phyloP scores from a whole-genome alignment of 129 eudicot species.

The Arctium minus region DNA sequence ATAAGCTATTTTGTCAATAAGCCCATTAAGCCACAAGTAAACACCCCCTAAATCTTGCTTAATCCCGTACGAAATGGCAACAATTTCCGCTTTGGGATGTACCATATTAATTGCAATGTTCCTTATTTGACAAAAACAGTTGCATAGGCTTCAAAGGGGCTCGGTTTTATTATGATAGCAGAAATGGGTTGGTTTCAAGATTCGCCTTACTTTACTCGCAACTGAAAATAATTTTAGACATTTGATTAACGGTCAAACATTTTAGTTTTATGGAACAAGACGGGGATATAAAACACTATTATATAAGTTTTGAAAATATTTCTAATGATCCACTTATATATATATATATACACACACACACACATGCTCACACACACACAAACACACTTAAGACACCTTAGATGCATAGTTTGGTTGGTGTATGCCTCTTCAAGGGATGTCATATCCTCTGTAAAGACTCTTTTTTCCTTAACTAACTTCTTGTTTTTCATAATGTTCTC shows the following conservation, averaged over 20 bases:
- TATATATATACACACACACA: no score
- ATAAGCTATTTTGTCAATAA: no score
- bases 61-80: not conserved
- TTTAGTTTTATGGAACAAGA: not conserved
- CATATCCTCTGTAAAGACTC: no score
- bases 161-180: not conserved
- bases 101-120: not conserved
- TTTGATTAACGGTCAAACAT: not conserved
- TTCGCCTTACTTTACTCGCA: not conserved
- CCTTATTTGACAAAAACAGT: not conserved
- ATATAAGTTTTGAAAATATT: not conserved
- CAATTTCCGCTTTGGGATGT: not conserved
- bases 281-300: not conserved
- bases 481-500: not conserved
- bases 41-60: not conserved
- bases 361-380: no score
- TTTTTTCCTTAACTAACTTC: no score
- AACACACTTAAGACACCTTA: not conserved
- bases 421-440: no score
- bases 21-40: no score
- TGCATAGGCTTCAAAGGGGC: not conserved
- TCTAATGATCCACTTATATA: not conserved
- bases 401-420: no score
- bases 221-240: not conserved
- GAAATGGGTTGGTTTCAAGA: not conserved